Percentiles rank a stretch among this genome's conserved stretches.
Evolutionary conservation across 148 eudicot species (phyloP).

Genomic region (Camellia japonica): DNA sequence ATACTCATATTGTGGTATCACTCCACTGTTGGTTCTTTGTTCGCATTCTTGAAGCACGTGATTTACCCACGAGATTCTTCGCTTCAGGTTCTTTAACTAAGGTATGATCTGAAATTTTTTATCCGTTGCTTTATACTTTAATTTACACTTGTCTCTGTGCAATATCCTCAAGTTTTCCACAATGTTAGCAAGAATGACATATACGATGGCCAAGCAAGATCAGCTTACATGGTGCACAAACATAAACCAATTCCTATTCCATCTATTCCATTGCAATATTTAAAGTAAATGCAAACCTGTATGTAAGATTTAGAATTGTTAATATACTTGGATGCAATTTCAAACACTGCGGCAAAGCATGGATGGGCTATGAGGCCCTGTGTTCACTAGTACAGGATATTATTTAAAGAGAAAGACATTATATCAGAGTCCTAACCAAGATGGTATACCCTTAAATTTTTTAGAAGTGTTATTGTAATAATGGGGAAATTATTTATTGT

Average conservation of each 20-base stretch:
- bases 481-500: no score
- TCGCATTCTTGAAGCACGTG: no score
- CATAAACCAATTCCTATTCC: background rate
- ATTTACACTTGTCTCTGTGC: slow-evolving; percentile 44
- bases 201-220: slow-evolving; percentile 47
- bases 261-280: slow-evolving; percentile 11
- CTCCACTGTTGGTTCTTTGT: no score
- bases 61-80: no score
- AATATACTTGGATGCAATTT: background rate
- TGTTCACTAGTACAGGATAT: slow-evolving; percentile 52
- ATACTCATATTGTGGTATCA: no score
- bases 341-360: slow-evolving; percentile 43
- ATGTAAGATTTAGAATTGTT: no score
- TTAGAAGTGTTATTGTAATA: background rate
- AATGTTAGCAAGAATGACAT: slow-evolving; percentile 47
- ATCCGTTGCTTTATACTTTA: no score
- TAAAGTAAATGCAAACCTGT: background rate
- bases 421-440: slow-evolving; percentile 22
- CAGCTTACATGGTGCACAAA: slow-evolving; percentile 23
- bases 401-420: slow-evolving; percentile 62
- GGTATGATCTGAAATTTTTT: no score
- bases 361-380: slow-evolving; percentile 60
- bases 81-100: no score
- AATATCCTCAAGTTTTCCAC: slow-evolving; percentile 62
- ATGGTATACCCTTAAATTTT: background rate